Base-by-base conservation (phyloP, 1,284 basidiomycete genomes). In the Tilletia indica region DNA sequence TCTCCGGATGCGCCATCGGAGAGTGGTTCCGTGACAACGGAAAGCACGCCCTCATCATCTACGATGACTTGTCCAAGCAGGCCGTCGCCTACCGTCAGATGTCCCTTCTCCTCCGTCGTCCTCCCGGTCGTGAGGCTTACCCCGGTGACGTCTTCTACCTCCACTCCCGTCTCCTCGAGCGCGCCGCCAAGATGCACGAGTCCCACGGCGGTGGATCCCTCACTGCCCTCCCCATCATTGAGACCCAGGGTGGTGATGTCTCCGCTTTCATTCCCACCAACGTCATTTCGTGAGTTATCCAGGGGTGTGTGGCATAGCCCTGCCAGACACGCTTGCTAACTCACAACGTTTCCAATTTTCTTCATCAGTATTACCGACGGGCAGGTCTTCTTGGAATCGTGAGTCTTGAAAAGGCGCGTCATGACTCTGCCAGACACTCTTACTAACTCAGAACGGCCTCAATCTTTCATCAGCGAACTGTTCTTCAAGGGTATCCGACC, bases 1-100 rank as follows among this genome's bases (percentile, higher is more conserved):
- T 99, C 94, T 96, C 96, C 83, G 96, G 96, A 79, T 96, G 93
- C 87, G 95, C 96, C 84, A 99, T 99, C 93, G 96, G 96, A 87
- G 96, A 99, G 89, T 99, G 96, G 96, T 99, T 99, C 96, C 94
- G 96, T 89, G 96, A 99, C 89, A 98, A 99, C 87, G 94, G 94
- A 89, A 96, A 93, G 87, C 88, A 89, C 88, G 88, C 96, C 82
- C 90, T 98, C 85, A 98, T 99, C 87, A 93, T 99, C 88, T 99
- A 97, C 87, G 96, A 99, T 85, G 96, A 99, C 87, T 88, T 99
- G 87, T 99, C 96, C 84, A 99, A 99, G 89, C 96, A 99, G 89
- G 96, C 96, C 84, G 96, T 99, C 76, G 96, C 96, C 82, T 99
- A 99, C 90, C 95, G 96, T 90, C 96, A 99, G 87, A 99, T 99